Base-by-base conservation (phyloP, 2,329 filamentous ascomycete species). In the Bipolaris gigantea region DNA sequence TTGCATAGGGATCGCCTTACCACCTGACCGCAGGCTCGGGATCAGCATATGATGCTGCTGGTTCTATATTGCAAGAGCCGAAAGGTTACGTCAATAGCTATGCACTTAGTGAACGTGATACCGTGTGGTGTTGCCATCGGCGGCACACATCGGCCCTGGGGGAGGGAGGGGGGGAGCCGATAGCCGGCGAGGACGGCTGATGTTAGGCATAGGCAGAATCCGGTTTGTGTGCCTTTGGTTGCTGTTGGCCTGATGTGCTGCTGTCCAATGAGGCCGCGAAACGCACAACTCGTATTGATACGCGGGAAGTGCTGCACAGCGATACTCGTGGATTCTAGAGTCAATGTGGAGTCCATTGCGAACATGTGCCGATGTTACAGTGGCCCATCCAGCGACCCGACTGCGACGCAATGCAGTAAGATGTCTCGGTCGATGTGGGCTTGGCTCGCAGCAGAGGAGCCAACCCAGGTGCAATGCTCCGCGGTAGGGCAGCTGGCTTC, bases 391-490 rank as follows among this genome's bases (percentile, higher is more conserved):
- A 48, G 53, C 53, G 48, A 59, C 48, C 48, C 46, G 40, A 34
- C 35, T 32, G 36, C 46, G 47, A 42, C 46, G 47, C 51, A 53
- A 32, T 50, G 41, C 47, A 55, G 55, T 42, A 49, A 52, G 44
- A 47, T 56, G 60, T 62, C 59, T 62, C 57, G 57, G 45, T 50
- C 38, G 44, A 54, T 38, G 43, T 50, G 40, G 35, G 15, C 40
- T 57, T 53, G 49, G 34, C 53, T 25, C 35, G 19, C 38, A 19
- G 45, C 10, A 34, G 44, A 18, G 23, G 30, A 34, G 42, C 49
- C 43, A 55, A 16, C 48, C 50, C 35, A 16, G 9, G 35, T 18
- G 10, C 35, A 10, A 18, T 36, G 13, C 55, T 45, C 49, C 48
- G 51, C 46, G 43, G 51, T 39, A 44, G 45, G 19, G 21, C 40